Evolutionary conservation across 352 stramenopile species (phyloP).

Genomic region (Globisporangium iwayamae): DNA sequence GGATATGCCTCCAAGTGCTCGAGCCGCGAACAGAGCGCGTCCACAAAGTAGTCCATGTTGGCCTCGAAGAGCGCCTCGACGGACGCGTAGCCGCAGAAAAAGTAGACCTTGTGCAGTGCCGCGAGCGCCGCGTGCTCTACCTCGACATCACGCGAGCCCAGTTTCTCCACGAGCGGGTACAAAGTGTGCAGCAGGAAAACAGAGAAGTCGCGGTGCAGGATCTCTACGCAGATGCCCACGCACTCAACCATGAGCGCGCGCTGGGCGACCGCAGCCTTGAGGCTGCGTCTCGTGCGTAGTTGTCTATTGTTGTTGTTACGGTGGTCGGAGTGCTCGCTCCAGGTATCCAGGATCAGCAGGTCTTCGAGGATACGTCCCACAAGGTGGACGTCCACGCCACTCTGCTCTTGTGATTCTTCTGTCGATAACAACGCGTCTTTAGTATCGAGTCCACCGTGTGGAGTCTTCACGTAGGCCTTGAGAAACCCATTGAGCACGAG

Average conservation of each 20-base stretch:
- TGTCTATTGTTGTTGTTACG: neutral
- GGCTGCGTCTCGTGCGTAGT: constrained; percentile 11
- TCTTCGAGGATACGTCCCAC: constrained; percentile 76
- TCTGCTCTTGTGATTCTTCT: neutral
- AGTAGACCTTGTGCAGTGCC: constrained; percentile 66
- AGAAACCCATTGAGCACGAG: constrained; percentile 70
- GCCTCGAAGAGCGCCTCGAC: constrained; percentile 63
- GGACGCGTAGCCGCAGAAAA: constrained; percentile 47
- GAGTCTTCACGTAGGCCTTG: constrained; percentile 20
- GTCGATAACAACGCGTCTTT: neutral
- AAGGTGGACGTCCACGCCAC: constrained; percentile 50
- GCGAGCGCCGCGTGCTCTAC: constrained; percentile 70
- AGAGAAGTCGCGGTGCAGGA: constrained; percentile 46
- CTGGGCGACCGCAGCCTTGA: constrained; percentile 27
- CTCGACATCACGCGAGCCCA: constrained; percentile 51
- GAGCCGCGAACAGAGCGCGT: constrained; percentile 68
- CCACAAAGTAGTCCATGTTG: constrained; percentile 89
- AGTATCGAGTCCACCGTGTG: neutral
- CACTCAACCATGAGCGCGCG: constrained; percentile 71
- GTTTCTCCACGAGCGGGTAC: constrained; percentile 83
- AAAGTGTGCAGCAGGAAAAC: constrained; percentile 68
- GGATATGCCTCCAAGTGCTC: constrained; percentile 68
- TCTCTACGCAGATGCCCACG: constrained; percentile 68
- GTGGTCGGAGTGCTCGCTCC: constrained; percentile 27
- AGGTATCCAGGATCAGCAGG: constrained; percentile 46